These are phyloP conservation scores for Gossypium bickii DNA, from an alignment of 345 rosid species.

Conservation along the genomic window DNA sequence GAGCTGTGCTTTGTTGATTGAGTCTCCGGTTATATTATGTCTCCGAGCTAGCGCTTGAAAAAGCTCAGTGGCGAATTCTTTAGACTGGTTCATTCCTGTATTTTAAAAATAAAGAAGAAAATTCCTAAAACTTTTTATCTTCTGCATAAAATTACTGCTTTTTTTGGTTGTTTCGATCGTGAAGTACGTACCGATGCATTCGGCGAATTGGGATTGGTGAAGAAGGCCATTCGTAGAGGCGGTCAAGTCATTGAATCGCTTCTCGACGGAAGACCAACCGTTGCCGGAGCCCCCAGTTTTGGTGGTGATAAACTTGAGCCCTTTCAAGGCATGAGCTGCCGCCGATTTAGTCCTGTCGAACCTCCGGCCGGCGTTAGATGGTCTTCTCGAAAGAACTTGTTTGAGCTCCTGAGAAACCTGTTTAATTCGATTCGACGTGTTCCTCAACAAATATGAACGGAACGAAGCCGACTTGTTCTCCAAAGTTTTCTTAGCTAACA, in stretches of 20 bases:
- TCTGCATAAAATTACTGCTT: neutral
- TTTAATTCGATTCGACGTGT: slow-evolving; percentile 55
- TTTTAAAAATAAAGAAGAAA: neutral
- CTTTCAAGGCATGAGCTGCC: slow-evolving; percentile 69
- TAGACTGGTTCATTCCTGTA: slow-evolving; percentile 81
- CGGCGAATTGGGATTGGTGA: slow-evolving; percentile 59
- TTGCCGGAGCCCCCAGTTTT: slow-evolving; percentile 43
- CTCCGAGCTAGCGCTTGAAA: slow-evolving; percentile 70
- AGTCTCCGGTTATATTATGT: slow-evolving; percentile 52
- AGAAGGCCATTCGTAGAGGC: slow-evolving; percentile 51
- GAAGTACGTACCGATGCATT: slow-evolving; percentile 60
- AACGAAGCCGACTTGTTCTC: slow-evolving; percentile 53
- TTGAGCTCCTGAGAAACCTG: slow-evolving; percentile 82
- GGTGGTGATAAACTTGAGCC: slow-evolving; percentile 70
- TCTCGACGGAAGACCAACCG: slow-evolving; percentile 70
- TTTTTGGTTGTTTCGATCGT: neutral
- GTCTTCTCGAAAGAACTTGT: slow-evolving; percentile 54
- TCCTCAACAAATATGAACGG: slow-evolving; percentile 48
- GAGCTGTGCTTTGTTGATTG: slow-evolving; percentile 62
- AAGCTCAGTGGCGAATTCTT: slow-evolving; percentile 76
- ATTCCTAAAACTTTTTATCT: neutral
- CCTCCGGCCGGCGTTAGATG: slow-evolving; percentile 30
- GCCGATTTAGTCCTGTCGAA: slow-evolving; percentile 74
- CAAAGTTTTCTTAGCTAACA: slow-evolving; percentile 61
- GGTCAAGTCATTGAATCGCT: slow-evolving; percentile 56